Percentiles rank a stretch among this genome's conserved stretches.
These are phyloP conservation scores for Diaporthe citriasiana DNA, from an alignment of 2,329 filamentous ascomycete species.

Conservation along the genomic window DNA sequence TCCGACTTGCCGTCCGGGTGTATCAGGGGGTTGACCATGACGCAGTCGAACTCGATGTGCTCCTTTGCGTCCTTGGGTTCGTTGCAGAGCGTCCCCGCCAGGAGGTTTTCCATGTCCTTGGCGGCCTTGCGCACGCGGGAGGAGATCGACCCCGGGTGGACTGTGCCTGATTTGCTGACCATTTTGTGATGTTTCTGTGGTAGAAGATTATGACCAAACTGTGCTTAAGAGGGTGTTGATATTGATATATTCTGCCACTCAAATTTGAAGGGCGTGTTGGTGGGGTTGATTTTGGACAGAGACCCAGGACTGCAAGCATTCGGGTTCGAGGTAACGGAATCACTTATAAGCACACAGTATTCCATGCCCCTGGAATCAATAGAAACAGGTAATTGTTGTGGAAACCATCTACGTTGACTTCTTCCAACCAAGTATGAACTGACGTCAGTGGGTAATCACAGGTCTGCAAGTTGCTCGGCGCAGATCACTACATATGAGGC, in stretches of 20 bases:
- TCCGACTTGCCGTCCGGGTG: constrained; percentile 31
- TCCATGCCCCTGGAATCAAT: background rate
- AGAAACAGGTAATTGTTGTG: constrained; percentile 30
- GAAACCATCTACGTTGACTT: constrained; percentile 19
- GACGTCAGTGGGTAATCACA: constrained; percentile 22
- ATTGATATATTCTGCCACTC: background rate
- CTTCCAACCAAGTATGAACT: background rate
- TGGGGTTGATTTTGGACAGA: background rate
- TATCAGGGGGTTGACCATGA: constrained; percentile 37
- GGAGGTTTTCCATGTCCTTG: constrained; percentile 36
- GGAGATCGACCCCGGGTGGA: constrained; percentile 19
- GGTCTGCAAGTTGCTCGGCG: background rate
- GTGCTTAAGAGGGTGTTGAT: background rate
- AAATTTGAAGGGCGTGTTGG: background rate
- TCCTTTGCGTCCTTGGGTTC: constrained; percentile 26
- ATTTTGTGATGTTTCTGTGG: background rate
- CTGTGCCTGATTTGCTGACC: constrained; percentile 23
- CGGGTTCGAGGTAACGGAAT: constrained; percentile 3
- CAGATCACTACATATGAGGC: background rate
- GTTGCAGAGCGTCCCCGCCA: constrained; percentile 35
- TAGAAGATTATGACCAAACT: background rate
- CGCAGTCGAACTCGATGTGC: constrained; percentile 37
- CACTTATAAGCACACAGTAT: background rate
- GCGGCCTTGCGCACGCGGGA: constrained; percentile 35
- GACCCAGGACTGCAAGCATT: background rate